Evolutionary conservation across 768 basidiomycete species (phyloP), one percentile per base, ranked within the genome.

Genomic region (Trametes gibbosa): DNA sequence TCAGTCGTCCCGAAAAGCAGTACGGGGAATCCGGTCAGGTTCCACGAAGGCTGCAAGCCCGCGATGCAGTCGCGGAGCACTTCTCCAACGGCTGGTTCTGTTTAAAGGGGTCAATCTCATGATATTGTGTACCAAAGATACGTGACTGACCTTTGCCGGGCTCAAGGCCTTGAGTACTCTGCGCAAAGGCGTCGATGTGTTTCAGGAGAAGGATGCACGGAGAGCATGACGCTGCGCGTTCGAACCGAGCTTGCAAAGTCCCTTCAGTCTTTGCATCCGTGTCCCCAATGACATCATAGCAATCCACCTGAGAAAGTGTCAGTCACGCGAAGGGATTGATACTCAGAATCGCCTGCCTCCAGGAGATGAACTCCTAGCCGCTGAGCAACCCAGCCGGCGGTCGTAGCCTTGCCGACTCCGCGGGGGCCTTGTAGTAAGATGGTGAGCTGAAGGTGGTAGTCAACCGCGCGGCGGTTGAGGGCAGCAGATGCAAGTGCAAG

Each of bases 151-250:
- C 89, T 78, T 85, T 86, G 2, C 82, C 84, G 24, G 81, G 76
- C 64, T 89, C 86, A 17, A 79, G 67, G 1, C 77, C 73, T 66
- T 92, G 90, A 0, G 82, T 84, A 6, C 82, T 85, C 66, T 88
- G 81, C 5, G 81, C 79, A 17, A 98, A 73, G 6, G 92, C 96
- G 62, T 97, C 92, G 13, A 90, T 71, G 63, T 94, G 86, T 21
- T 88, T 80, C 37, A 99, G 72, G 1, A 97, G 73, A 19, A 98
- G 73, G 40, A 98, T 75, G 67, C 92, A 97, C 0, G 97, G 97
- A 0, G 92, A 84, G 68, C 90, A 93, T 3, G 79, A 73, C 16
- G 79, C 75, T 1, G 92, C 94, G 71, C 86, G 83, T 52, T 92
- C 92, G 62, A 97, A 84, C 14, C 84, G 81, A 4, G 86, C 85